Conservation (phyloP, 176 grass and related monocot species). For the Cenchrus americanus region DNA sequence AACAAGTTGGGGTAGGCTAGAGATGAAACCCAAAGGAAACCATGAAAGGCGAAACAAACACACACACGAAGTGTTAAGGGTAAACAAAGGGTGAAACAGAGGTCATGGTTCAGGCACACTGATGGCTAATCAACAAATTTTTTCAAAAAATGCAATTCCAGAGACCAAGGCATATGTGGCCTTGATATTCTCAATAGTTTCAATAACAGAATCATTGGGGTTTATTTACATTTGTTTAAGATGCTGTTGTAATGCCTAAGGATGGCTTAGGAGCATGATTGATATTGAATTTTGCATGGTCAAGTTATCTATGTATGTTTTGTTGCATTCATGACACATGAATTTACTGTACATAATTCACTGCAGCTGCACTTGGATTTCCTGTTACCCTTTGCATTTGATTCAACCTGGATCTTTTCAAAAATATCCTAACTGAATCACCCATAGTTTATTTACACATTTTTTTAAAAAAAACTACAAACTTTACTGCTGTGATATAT, state of each 20-base stretch:
- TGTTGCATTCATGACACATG: background rate
- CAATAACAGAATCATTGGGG: background rate
- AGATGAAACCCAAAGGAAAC: no score
- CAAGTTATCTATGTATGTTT: conserved; percentile 11
- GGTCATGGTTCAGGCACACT: no score
- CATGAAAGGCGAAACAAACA: no score
- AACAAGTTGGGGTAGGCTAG: no score
- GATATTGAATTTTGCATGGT: background rate
- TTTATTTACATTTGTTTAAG: background rate
- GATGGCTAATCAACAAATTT: background rate
- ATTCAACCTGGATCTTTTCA: conserved; percentile 18
- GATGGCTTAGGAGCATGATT: background rate
- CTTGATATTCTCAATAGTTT: conserved; percentile 17
- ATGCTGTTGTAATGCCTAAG: conserved; percentile 17
- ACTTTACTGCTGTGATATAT: background rate
- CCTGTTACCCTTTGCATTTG: conserved; percentile 23
- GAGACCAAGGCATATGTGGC: conserved; percentile 3
- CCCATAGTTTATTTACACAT: conserved; percentile 13
- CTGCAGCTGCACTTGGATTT: conserved; percentile 3
- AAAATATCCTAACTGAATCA: conserved; percentile 13
- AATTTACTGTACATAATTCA: background rate
- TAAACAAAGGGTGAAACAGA: no score
- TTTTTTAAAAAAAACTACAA: background rate
- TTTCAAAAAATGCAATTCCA: background rate
- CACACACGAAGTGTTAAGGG: no score